phyloP scores from a whole-genome alignment of 495 filamentous ascomycete species.

The Penicillium pulvis region DNA sequence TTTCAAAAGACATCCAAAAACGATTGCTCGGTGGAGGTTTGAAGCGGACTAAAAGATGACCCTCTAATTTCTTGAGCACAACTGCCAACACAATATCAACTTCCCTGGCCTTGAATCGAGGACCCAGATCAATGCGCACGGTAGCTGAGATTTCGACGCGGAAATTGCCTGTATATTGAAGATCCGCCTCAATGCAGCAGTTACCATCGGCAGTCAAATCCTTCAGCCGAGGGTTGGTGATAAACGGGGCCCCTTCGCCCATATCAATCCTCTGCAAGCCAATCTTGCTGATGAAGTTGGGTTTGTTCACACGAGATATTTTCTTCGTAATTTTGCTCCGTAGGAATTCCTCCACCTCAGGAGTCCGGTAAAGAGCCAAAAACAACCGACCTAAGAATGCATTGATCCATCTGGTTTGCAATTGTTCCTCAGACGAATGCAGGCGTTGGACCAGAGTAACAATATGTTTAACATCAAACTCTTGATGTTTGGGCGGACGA shows the following conservation, averaged over 20 bases:
- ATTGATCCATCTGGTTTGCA: constrained; percentile 94
- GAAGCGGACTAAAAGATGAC: constrained; percentile 79
- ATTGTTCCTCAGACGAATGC: constrained; percentile 88
- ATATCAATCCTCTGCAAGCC: constrained; percentile 79
- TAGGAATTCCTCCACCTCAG: constrained; percentile 75
- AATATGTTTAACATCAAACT: constrained; percentile 83
- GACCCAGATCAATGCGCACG: constrained; percentile 85
- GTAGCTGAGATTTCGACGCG: constrained; percentile 85
- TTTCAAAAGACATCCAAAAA: constrained; percentile 91
- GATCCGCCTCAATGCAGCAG: constrained; percentile 78
- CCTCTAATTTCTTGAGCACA: constrained; percentile 81
- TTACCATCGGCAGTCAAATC: constrained; percentile 92
- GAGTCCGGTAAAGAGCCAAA: constrained; percentile 81
- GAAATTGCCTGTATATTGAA: constrained; percentile 88
- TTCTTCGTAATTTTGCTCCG: constrained; percentile 92
- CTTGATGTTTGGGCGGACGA: constrained; percentile 67
- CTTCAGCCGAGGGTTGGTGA: constrained; percentile 85
- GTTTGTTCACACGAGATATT: constrained; percentile 90
- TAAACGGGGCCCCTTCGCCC: constrained; percentile 81
- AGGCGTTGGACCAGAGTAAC: constrained; percentile 83
- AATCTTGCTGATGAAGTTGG: constrained; percentile 82
- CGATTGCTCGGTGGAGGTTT: constrained; percentile 96
- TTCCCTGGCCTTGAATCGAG: constrained; percentile 85
- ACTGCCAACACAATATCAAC: constrained; percentile 88
- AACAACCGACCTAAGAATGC: constrained; percentile 86